Evolutionary conservation across 75 land plant genomes (phyloP).

Genomic region (Sequoiadendron giganteum): DNA sequence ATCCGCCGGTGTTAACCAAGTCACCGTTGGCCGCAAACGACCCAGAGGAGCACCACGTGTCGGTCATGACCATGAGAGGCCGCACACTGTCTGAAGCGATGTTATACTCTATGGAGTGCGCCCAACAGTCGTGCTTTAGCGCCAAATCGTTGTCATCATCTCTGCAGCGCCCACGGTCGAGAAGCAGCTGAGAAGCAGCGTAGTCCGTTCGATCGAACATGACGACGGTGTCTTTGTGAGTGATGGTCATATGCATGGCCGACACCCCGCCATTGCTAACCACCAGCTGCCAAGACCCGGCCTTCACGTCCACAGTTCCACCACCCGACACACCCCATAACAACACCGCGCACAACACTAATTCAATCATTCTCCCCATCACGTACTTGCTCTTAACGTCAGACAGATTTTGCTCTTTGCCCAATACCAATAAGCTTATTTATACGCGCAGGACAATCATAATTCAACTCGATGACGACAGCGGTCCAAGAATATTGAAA

Average conservation of each 20-base stretch:
- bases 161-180: not conserved
- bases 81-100: slow-evolving; percentile 31
- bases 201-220: slow-evolving; percentile 47
- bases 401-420: too few relatives aligned
- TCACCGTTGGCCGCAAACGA: slow-evolving; percentile 46
- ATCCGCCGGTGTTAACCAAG: slow-evolving; percentile 71
- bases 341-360: too few relatives aligned
- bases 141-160: too few relatives aligned
- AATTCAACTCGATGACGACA: too few relatives aligned
- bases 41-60: slow-evolving; percentile 63
- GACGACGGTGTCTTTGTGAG: slow-evolving; percentile 31
- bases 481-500: too few relatives aligned
- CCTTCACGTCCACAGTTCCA: too few relatives aligned
- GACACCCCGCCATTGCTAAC: slow-evolving; percentile 26
- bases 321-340: too few relatives aligned
- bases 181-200: slow-evolving; percentile 38
- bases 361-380: too few relatives aligned
- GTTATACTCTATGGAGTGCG: slow-evolving; percentile 43
- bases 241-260: slow-evolving; percentile 31
- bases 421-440: too few relatives aligned
- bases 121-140: slow-evolving; percentile 21
- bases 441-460: too few relatives aligned
- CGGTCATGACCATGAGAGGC: slow-evolving; percentile 31
- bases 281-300: slow-evolving; percentile 26
- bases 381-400: too few relatives aligned